A percentile compares a stretch with the other conserved stretches of the same genome.
These are phyloP conservation scores for Cryptococcus wingfieldii DNA, from an alignment of 1,284 basidiomycete species.

Conservation along the genomic window DNA sequence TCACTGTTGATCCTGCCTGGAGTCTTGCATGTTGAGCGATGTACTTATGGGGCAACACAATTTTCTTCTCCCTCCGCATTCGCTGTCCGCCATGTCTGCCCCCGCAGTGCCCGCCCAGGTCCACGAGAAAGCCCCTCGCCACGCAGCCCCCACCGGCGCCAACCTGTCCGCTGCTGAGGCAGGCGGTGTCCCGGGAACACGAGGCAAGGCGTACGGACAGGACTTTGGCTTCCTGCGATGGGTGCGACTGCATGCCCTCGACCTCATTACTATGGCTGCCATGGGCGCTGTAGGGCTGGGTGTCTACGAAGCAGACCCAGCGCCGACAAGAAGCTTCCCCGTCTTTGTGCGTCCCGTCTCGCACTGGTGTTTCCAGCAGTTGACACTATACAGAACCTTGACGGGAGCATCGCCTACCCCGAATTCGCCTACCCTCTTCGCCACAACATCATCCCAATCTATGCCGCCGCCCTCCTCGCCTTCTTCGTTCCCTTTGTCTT, in stretches of 20 bases:
- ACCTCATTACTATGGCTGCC: slow-evolving; percentile 41
- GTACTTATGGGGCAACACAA: background rate
- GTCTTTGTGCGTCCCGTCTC: slow-evolving; percentile 32
- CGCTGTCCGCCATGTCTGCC: background rate
- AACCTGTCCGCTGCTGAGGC: slow-evolving; percentile 1
- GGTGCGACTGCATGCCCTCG: slow-evolving; percentile 24
- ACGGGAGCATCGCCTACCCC: slow-evolving; percentile 43
- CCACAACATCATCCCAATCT: slow-evolving; percentile 58
- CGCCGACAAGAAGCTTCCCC: slow-evolving; percentile 41
- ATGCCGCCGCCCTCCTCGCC: slow-evolving; percentile 55
- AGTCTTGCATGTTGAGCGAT: background rate
- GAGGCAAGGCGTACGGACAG: background rate
- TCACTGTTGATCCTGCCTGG: no score
- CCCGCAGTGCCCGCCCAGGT: background rate
- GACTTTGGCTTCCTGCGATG: slow-evolving; percentile 23
- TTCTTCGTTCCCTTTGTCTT: slow-evolving; percentile 58
- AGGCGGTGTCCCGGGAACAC: background rate
- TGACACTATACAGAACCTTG: slow-evolving; percentile 12
- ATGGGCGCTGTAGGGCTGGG: slow-evolving; percentile 53
- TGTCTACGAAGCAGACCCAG: slow-evolving; percentile 52
- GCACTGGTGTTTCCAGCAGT: background rate
- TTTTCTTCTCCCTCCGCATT: background rate
- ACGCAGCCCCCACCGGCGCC: background rate
- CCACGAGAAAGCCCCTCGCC: background rate
- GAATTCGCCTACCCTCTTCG: slow-evolving; percentile 44